Evolutionary conservation across 768 basidiomycete genomes (phyloP).

Genomic region (Auricularia auricula-judae): DNA sequence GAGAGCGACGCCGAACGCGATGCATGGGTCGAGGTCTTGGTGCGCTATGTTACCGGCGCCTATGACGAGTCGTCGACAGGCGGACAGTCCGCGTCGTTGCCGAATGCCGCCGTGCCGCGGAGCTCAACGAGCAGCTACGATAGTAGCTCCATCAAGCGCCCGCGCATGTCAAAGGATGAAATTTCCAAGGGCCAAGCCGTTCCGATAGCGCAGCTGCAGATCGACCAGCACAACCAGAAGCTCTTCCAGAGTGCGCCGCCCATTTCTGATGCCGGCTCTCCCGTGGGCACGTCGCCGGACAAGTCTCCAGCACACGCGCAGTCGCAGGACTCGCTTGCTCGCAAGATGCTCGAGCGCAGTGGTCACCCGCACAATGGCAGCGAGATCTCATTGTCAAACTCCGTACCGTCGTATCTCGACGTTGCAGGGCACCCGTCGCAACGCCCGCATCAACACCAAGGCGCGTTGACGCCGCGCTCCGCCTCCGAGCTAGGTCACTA

Average conservation of each 20-base stretch:
- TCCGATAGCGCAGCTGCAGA: constrained; percentile 45
- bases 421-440: constrained; percentile 23
- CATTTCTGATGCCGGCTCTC: neutral
- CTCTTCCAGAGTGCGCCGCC: constrained; percentile 37
- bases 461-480: neutral
- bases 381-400: constrained; percentile 46
- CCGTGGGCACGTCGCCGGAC: neutral
- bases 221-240: constrained; percentile 47
- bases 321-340: neutral
- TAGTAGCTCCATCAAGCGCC: neutral
- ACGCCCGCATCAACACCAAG: constrained; percentile 38
- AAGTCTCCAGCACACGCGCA: neutral
- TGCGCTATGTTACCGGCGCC: constrained; percentile 73
- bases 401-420: constrained; percentile 41
- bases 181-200: constrained; percentile 41
- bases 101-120: constrained; percentile 1
- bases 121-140: constrained; percentile 26
- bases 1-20: constrained; percentile 92
- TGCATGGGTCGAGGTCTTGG: constrained; percentile 88
- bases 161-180: constrained; percentile 44
- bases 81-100: neutral
- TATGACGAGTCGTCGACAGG: constrained; percentile 42
- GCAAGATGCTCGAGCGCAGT: neutral
- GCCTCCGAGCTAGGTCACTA: constrained; percentile 73
- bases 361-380: neutral